Percentiles rank a stretch among this genome's conserved stretches.
These are phyloP conservation scores for Zymoseptoria brevis DNA, from an alignment of 2,329 filamentous ascomycete species.

Conservation along the genomic window DNA sequence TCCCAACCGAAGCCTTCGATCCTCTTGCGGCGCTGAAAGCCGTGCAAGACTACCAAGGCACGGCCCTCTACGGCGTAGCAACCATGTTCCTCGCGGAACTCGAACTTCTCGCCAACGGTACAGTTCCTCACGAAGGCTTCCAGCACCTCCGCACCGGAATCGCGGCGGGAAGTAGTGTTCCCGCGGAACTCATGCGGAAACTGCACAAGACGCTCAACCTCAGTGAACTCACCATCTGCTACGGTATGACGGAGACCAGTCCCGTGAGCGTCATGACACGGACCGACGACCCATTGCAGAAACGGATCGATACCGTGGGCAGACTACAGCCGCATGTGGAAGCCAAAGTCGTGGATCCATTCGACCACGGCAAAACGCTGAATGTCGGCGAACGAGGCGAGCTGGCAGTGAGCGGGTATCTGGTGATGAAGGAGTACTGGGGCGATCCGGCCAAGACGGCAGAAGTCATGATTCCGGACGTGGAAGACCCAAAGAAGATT, in stretches of 20 bases:
- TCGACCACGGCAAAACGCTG: slow-evolving; percentile 52
- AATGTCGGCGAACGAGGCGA: slow-evolving; percentile 65
- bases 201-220: slow-evolving; percentile 69
- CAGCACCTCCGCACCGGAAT: slow-evolving; percentile 76
- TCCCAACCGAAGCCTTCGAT: slow-evolving; percentile 81
- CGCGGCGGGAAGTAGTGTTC: slow-evolving; percentile 78
- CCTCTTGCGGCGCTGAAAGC: slow-evolving; percentile 60
- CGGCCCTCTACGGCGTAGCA: slow-evolving; percentile 76
- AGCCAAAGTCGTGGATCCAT: slow-evolving; percentile 67
- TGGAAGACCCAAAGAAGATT: slow-evolving; percentile 48
- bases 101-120: slow-evolving; percentile 52
- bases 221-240: slow-evolving; percentile 81
- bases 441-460: slow-evolving; percentile 60
- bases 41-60: slow-evolving; percentile 55
- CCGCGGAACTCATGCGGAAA: slow-evolving; percentile 68
- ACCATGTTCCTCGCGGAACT: slow-evolving; percentile 93
- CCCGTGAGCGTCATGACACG: slow-evolving; percentile 72
- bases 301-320: slow-evolving; percentile 69
- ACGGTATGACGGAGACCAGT: slow-evolving; percentile 89
- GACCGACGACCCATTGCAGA: slow-evolving; percentile 64
- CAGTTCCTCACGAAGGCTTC: slow-evolving; percentile 46
- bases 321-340: slow-evolving; percentile 73
- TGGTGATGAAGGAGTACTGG: slow-evolving; percentile 89
- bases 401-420: slow-evolving; percentile 73
- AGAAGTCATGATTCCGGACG: slow-evolving; percentile 56